These are phyloP conservation scores for Boeremia exigua DNA, from an alignment of 2,329 filamentous ascomycete species.

Conservation along the genomic window DNA sequence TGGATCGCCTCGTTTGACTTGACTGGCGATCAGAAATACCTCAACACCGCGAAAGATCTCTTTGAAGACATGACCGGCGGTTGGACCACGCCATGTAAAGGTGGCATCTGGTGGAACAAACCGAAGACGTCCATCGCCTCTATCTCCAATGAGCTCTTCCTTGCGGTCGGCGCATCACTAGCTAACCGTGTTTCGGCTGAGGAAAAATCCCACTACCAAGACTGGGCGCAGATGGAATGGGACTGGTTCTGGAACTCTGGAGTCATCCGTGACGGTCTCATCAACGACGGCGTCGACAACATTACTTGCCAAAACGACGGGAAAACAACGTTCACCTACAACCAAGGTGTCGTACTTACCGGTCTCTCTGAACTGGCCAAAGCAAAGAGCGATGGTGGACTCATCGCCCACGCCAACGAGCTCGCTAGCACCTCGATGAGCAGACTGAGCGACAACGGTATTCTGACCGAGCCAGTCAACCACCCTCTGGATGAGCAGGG, in stretches of 20 bases:
- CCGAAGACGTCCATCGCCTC: constrained; percentile 60
- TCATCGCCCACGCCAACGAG: constrained; percentile 32
- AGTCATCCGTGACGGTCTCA: constrained; percentile 59
- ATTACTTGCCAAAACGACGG: constrained; percentile 60
- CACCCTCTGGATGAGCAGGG: constrained; percentile 34
- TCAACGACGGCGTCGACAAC: constrained; percentile 62
- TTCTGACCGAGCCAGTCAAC: constrained; percentile 40
- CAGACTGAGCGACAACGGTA: constrained; percentile 35
- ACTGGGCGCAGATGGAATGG: constrained; percentile 60
- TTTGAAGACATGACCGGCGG: constrained; percentile 64
- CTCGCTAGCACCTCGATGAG: constrained; percentile 39
- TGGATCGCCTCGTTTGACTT: constrained; percentile 65
- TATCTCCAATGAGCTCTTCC: constrained; percentile 65
- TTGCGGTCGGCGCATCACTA: constrained; percentile 60
- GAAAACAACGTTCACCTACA: constrained; percentile 61
- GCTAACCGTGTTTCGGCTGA: constrained; percentile 55
- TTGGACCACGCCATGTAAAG: constrained; percentile 55
- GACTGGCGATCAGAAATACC: constrained; percentile 59
- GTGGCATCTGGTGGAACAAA: constrained; percentile 65
- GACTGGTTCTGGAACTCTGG: constrained; percentile 59
- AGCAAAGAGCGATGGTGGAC: constrained; percentile 48
- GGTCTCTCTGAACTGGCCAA: constrained; percentile 60
- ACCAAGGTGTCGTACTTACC: constrained; percentile 65
- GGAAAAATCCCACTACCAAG: constrained; percentile 51
- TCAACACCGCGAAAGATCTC: constrained; percentile 60